Base-by-base conservation (phyloP, 2,329 filamentous ascomycete genomes). In the Venturia pyrina region DNA sequence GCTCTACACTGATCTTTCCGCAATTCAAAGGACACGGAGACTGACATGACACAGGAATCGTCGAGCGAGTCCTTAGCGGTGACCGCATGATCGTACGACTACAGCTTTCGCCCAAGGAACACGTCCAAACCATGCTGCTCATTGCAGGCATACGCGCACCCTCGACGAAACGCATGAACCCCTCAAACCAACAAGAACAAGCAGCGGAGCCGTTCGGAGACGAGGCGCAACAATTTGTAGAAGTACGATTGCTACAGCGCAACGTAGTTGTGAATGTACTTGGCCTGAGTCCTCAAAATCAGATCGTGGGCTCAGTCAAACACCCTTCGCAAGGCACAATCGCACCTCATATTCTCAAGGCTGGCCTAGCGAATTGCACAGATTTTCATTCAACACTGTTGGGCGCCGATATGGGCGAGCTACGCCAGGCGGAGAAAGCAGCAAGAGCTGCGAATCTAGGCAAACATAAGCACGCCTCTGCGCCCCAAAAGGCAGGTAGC, bases 341-440 rank as follows among this genome's bases (percentile, higher is more conserved):
- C 75, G 91, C 93, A 68, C 91, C 90, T 70, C 96, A 96, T 76
- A 78, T 99, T 56, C 86, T 99, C 57, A 87, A 93, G 72, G 90
- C 92, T 64, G 95, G 95, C 71, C 82, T 98, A 66, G 95, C 93
- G 50, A 86, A 91, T 72, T 98, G 93, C 80, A 92, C 93, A 69
- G 95, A 99, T 77, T 93, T 95, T 78, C 95, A 99, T 80, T 96
- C 93, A 0, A 96, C 92, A 48, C 83, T 97, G 79, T 85, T 99
- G 13, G 95, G 95, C 57, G 81, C 86, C 62, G 90, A 93, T 72
- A 99, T 99, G 95, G 87, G 89, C 53, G 77, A 84, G 66, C 85
- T 98, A 66, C 87, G 95, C 69, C 86, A 90, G 69, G 93, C 95
- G 1, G 95, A 99, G 80, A 93, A 90, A 76, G 81, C 85, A 67